Evolutionary conservation across 352 stramenopile species (phyloP), one percentile per base, ranked within the genome.

Genomic region (Phytophthora brassicae): DNA sequence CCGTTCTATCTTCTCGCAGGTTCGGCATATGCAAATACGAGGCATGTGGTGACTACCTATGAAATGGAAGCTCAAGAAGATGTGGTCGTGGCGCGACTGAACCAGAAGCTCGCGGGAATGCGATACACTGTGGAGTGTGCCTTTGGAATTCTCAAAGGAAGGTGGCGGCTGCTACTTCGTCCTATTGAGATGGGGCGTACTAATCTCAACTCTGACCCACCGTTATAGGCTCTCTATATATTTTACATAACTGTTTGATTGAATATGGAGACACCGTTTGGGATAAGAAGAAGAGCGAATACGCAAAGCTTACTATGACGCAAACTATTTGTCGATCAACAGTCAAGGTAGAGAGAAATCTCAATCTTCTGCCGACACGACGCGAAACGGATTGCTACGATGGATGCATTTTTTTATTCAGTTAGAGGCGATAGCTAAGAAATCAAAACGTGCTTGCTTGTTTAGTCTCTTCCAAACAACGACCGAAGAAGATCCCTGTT

Each of bases 231-330:
- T 47, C 19, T 8, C 4, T 47, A 4, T 47, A 20, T 20, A 47
- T 47, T 29, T 29, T 47, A 20, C 41, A 47, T 19, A 47, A 47
- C 41, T 47, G 28, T 11, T 12, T 47, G 6, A 47, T 47, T n/a
- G 41, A 47, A n/a, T 31, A 31, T 31, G 26, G 26, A 31, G 26
- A 31, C 26, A 31, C 26, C 26, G 26, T 31, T 9, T 31, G 26
- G 26, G 26, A 31, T 8, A 8, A 31, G 26, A 31, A 31, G 26
- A 31, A 8, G 26, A 31, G 26, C 26, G 26, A 31, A 9, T 31
- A 31, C 26, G 26, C 4, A 31, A 31, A 31, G 26, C 26, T 31
- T 31, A 31, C 26, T 31, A 31, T 8, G 26, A 31, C 26, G 26
- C 26, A 31, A 31, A 31, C 26, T 31, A 31, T 31, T 31, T 31